Conservation (phyloP, 768 basidiomycete species). For the Phanerodontia chrysosporium region DNA sequence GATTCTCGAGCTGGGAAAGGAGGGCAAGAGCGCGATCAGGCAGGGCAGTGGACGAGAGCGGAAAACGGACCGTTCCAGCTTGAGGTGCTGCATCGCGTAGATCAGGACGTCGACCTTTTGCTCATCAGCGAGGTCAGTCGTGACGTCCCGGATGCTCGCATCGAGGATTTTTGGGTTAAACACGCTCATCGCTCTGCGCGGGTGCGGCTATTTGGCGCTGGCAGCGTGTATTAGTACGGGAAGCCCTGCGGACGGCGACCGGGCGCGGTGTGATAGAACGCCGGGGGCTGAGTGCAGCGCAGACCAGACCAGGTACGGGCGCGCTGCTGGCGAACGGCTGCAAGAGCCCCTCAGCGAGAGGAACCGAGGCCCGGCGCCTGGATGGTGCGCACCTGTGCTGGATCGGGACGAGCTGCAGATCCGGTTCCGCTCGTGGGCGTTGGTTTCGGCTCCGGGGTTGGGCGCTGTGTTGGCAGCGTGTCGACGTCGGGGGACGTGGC, state of each 20-base stretch:
- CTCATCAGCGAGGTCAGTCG: conserved; percentile 50
- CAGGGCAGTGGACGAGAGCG: neutral
- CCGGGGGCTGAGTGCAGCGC: neutral
- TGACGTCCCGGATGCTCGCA: conserved; percentile 69
- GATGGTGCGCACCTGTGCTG: neutral
- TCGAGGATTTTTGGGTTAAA: conserved; percentile 78
- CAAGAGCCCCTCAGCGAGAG: neutral
- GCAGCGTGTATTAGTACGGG: neutral
- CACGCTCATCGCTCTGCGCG: conserved; percentile 40
- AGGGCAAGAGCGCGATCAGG: neutral
- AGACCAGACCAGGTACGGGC: neutral
- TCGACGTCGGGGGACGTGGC: neutral
- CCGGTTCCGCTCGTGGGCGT: neutral
- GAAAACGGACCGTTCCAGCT: conserved; percentile 55
- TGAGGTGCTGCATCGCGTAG: conserved; percentile 80
- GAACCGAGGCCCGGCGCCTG: neutral
- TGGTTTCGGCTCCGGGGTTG: too few relatives aligned
- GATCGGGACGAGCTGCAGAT: too few relatives aligned
- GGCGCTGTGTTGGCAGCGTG: too few relatives aligned
- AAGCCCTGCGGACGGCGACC: neutral
- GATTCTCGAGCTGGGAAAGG: conserved; percentile 43
- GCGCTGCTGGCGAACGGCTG: too few relatives aligned
- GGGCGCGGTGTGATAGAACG: too few relatives aligned
- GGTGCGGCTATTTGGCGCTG: neutral
- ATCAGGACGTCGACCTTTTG: conserved; percentile 70